Percentiles rank a stretch among this genome's conserved stretches.
Conservation (phyloP, 192 early-diverging fungal genomes). For the Backusella psychrophila region DNA sequence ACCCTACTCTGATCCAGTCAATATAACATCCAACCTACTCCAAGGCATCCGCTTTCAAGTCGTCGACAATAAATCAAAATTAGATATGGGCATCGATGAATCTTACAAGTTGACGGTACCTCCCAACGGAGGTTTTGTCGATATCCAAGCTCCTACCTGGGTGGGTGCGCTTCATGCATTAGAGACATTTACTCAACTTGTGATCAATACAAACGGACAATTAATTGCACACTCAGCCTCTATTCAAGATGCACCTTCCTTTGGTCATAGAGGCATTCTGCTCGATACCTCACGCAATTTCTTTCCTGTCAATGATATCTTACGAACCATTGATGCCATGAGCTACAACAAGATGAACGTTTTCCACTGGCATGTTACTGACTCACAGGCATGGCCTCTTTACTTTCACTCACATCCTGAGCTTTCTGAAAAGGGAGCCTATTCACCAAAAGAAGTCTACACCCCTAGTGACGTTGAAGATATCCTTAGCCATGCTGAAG, state of each 20-base stretch:
- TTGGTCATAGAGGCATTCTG: constrained; percentile 65
- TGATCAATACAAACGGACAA: constrained; percentile 39
- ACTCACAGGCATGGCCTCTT: constrained; percentile 72
- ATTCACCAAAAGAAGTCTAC: constrained; percentile 64
- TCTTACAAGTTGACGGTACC: constrained; percentile 69
- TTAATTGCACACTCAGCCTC: constrained; percentile 54
- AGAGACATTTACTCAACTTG: constrained; percentile 72
- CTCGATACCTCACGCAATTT: constrained; percentile 71
- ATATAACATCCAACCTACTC: constrained; percentile 21
- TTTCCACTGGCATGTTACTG: constrained; percentile 75
- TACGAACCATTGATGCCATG: constrained; percentile 66
- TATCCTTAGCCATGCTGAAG: constrained; percentile 66
- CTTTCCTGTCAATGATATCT: constrained; percentile 52
- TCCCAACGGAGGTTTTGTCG: constrained; percentile 40
- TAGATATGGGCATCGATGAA: constrained; percentile 62
- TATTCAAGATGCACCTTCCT: constrained; percentile 60
- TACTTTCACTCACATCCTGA: constrained; percentile 59
- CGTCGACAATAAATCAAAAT: constrained; percentile 39
- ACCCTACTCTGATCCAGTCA: constrained; percentile 33
- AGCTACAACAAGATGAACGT: constrained; percentile 76
- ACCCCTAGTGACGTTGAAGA: constrained; percentile 60
- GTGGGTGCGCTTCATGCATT: constrained; percentile 71
- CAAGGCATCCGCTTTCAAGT: constrained; percentile 48
- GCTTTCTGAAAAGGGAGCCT: constrained; percentile 61
- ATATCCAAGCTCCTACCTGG: constrained; percentile 53